phyloP scores from a whole-genome alignment of 2,329 filamentous ascomycete species.

The Neopestalotiopsis clavispora region DNA sequence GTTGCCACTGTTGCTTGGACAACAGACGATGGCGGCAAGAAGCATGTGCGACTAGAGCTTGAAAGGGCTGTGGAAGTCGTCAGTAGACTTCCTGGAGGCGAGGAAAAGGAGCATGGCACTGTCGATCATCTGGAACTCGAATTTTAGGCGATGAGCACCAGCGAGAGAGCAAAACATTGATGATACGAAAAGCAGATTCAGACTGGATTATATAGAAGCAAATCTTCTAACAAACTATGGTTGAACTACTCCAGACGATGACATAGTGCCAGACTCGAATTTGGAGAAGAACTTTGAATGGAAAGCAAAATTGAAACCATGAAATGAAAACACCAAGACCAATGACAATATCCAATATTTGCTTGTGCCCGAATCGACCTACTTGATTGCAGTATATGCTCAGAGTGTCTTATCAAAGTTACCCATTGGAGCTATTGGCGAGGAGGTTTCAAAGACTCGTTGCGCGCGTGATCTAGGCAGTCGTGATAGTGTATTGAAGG shows the following conservation, averaged over 20 bases:
- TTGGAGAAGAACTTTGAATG: not conserved
- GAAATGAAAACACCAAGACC: no score
- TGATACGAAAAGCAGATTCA: not conserved
- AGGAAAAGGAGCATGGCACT: not conserved
- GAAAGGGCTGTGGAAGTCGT: slow-evolving; percentile 8
- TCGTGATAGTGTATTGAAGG: not conserved
- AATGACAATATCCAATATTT: no score
- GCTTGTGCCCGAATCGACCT: no score
- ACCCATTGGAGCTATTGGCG: no score
- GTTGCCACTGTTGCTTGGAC: not conserved
- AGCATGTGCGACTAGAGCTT: slow-evolving; percentile 3
- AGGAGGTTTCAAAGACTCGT: not conserved
- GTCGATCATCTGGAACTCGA: not conserved
- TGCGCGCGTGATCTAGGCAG: not conserved
- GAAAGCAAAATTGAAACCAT: no score
- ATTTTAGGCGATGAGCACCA: not conserved
- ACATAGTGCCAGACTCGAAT: not conserved
- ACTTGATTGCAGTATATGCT: no score
- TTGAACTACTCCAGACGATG: not conserved
- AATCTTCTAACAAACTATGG: not conserved
- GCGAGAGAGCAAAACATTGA: not conserved
- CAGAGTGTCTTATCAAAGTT: no score
- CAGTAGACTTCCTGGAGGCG: not conserved
- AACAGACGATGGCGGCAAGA: not conserved
- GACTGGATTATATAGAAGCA: not conserved